Conservation (phyloP, 176 grass and related monocot species). For the Zoysia japonica region DNA sequence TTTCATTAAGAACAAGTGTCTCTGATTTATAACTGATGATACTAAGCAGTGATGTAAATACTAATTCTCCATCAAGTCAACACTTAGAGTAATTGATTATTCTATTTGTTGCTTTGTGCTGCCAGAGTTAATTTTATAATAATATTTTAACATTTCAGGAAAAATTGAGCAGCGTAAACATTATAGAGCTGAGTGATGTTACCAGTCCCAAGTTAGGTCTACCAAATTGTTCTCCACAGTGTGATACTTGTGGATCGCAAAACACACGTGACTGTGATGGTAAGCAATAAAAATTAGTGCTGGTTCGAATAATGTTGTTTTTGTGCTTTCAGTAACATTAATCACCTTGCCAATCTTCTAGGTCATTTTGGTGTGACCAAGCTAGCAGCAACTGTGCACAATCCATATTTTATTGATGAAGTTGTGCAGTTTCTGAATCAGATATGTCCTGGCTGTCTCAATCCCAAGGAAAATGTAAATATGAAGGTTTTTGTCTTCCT, state of each 20-base stretch:
- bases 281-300: slow-evolving; percentile 37
- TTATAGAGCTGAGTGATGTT: slow-evolving; percentile 70
- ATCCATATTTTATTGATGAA: slow-evolving; percentile 71
- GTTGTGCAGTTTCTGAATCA: slow-evolving; percentile 87
- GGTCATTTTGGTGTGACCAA: slow-evolving; percentile 83
- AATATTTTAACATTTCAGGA: slow-evolving; percentile 56
- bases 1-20: not conserved
- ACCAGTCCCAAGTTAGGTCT: slow-evolving; percentile 75
- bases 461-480: slow-evolving; percentile 53
- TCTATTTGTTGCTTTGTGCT: slow-evolving; percentile 15
- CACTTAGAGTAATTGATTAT: slow-evolving; percentile 27
- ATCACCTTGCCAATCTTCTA: slow-evolving; percentile 44
- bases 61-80: not conserved
- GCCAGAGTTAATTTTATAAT: slow-evolving; percentile 2
- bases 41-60: not conserved
- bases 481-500: slow-evolving; percentile 56
- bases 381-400: slow-evolving; percentile 66
- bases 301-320: slow-evolving; percentile 17
- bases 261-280: slow-evolving; percentile 75
- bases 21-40: not conserved
- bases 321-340: slow-evolving; percentile 22
- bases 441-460: slow-evolving; percentile 77
- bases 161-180: slow-evolving; percentile 56
- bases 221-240: slow-evolving; percentile 60
- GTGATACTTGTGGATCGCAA: slow-evolving; percentile 70